Evolutionary conservation across 2,329 filamentous ascomycete genomes (phyloP).

Genomic region (Stemphylium beticola): DNA sequence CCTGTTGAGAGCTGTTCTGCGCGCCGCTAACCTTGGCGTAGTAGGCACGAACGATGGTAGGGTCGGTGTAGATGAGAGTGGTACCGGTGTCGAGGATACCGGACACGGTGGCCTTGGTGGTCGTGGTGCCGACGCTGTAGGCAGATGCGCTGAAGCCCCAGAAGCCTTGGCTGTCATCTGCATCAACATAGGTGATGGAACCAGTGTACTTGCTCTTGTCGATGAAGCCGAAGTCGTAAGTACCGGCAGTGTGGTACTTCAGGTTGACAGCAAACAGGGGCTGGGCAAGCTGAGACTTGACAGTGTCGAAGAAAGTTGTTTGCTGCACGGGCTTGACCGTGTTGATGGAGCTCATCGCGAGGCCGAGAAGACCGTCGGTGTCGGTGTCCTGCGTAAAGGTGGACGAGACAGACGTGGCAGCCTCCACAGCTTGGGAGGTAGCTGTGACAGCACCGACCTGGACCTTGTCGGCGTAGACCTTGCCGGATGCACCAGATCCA

Average conservation of each 20-base stretch:
- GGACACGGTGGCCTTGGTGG: slow-evolving; percentile 51
- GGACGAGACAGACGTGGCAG: slow-evolving; percentile 64
- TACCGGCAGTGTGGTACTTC: slow-evolving; percentile 58
- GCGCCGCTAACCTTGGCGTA: slow-evolving; percentile 64
- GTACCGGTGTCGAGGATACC: slow-evolving; percentile 75
- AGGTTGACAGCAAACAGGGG: slow-evolving; percentile 65
- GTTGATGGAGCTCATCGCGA: slow-evolving; percentile 67
- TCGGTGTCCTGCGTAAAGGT: slow-evolving; percentile 58
- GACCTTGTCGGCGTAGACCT: slow-evolving; percentile 71
- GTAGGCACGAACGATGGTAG: slow-evolving; percentile 62
- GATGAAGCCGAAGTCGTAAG: slow-evolving; percentile 66
- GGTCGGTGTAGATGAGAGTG: slow-evolving; percentile 67
- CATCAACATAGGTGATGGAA: slow-evolving; percentile 60
- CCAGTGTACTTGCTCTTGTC: slow-evolving; percentile 65
- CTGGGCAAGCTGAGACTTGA: slow-evolving; percentile 57
- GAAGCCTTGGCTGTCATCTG: slow-evolving; percentile 65
- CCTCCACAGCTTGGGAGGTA: slow-evolving; percentile 68
- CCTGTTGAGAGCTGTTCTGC: slow-evolving; percentile 53
- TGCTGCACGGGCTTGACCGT: slow-evolving; percentile 58
- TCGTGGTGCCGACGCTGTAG: slow-evolving; percentile 59
- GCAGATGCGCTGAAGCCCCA: slow-evolving; percentile 67
- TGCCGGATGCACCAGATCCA: slow-evolving; percentile 66
- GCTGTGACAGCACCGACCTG: slow-evolving; percentile 66
- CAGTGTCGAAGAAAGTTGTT: slow-evolving; percentile 67
- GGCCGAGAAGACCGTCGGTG: slow-evolving; percentile 66